phyloP scores from a whole-genome alignment of 106 monocot species.

The Acorus gramineus region DNA sequence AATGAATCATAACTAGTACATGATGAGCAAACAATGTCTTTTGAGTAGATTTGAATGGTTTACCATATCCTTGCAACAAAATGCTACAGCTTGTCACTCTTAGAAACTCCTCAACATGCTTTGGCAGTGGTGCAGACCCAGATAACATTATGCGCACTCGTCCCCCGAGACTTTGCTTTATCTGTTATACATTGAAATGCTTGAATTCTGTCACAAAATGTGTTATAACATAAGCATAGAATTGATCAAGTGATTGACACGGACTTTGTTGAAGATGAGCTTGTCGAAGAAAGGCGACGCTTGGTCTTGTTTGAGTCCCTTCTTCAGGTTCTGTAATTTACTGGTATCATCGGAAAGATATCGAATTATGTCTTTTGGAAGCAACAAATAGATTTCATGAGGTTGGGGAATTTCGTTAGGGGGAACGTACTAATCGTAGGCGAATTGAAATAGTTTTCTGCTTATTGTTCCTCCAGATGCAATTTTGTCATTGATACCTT shows the following conservation, averaged over 20 bases:
- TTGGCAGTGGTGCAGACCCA: conserved; percentile 82
- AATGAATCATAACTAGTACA: not conserved
- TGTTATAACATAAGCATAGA: too few relatives aligned
- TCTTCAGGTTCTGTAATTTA: conserved; percentile 68
- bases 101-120: conserved; percentile 83
- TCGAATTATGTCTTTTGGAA: not conserved
- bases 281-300: conserved; percentile 87
- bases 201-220: not conserved
- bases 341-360: conserved; percentile 20
- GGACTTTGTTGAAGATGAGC: conserved; percentile 71
- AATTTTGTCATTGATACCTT: conserved; percentile 80
- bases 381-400: not conserved
- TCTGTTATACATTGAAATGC: conserved; percentile 21
- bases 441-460: conserved; percentile 55
- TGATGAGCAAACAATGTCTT: not conserved
- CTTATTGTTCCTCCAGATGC: conserved; percentile 52
- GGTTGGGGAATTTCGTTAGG: not conserved
- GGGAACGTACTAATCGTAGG: conserved; percentile 63
- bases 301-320: conserved; percentile 63
- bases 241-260: not conserved
- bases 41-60: not conserved
- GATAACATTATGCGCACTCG: conserved; percentile 74
- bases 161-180: conserved; percentile 82
- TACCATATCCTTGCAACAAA: conserved; percentile 94
- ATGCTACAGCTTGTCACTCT: conserved; percentile 71